A percentile compares a stretch with the other conserved stretches of the same genome.
Conservation (phyloP, 345 rosid species). For the Salix udensis region DNA sequence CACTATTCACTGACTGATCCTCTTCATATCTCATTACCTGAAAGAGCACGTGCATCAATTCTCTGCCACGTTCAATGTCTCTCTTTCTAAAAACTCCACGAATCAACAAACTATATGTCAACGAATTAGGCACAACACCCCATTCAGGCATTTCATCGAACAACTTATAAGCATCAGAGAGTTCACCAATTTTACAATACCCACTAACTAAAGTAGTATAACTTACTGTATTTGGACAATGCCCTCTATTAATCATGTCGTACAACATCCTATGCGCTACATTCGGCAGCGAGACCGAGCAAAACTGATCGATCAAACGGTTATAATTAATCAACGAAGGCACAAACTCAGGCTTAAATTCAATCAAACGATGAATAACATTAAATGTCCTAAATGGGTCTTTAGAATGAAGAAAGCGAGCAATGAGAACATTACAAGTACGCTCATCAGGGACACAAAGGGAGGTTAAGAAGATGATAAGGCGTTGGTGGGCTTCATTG, state of each 20-base stretch:
- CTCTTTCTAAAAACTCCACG: conserved; percentile 52
- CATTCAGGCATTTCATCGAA: conserved; percentile 62
- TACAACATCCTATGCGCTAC: conserved; percentile 56
- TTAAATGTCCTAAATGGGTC: conserved; percentile 41
- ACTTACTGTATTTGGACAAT: conserved; percentile 59
- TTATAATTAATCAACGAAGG: conserved; percentile 68
- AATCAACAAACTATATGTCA: conserved; percentile 57
- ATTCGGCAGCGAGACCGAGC: conserved; percentile 33
- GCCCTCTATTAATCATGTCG: conserved; percentile 60
- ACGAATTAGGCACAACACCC: conserved; percentile 49
- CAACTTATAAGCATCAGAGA: conserved; percentile 50
- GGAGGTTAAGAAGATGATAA: conserved; percentile 41
- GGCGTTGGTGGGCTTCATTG: conserved; percentile 58
- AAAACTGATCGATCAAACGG: conserved; percentile 66
- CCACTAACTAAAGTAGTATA: conserved; percentile 65
- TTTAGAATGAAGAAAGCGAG: conserved; percentile 58
- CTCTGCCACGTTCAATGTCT: conserved; percentile 38
- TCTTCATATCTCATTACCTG: conserved; percentile 46
- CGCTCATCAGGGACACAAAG: conserved; percentile 61
- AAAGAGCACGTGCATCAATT: conserved; percentile 59
- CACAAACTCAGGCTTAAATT: conserved; percentile 54
- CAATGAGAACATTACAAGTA: conserved; percentile 62
- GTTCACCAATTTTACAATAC: conserved; percentile 39
- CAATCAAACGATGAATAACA: conserved; percentile 43
- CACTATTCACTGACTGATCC: conserved; percentile 38